phyloP scores from a whole-genome alignment of 164 flowering plant species.

The Magnolia kwangsiensis region DNA sequence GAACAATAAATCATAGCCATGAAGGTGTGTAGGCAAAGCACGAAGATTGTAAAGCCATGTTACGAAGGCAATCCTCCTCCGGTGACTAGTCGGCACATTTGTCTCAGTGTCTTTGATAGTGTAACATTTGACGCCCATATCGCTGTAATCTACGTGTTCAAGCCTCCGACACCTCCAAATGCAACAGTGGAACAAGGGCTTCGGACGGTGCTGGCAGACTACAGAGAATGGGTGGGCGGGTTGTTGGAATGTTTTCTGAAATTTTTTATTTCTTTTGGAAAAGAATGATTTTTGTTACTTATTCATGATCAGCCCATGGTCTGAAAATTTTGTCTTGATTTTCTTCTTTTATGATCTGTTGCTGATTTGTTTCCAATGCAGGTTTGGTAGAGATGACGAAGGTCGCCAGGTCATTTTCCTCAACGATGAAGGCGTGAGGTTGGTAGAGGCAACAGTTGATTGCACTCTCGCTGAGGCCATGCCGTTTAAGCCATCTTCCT shows the following conservation, averaged over 20 bases:
- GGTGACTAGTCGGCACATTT: not conserved
- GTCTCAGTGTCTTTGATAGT: constrained; percentile 29
- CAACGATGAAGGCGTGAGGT: constrained; percentile 15
- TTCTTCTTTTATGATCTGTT: too few species aligned
- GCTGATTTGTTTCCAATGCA: too few species aligned
- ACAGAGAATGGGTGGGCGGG: constrained; percentile 19
- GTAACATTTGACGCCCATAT: constrained; percentile 25
- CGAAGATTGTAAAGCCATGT: constrained; percentile 26
- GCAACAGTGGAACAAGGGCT: constrained; percentile 6
- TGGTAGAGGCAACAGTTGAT: constrained; percentile 10
- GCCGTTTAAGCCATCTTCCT: constrained; percentile 7
- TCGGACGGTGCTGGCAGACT: constrained; percentile 8
- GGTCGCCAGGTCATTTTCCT: not conserved
- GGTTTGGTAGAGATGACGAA: not conserved
- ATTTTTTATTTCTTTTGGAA: too few species aligned
- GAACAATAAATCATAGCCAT: not conserved
- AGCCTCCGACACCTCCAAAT: constrained; percentile 9
- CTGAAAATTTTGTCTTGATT: too few species aligned
- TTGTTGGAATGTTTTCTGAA: not conserved
- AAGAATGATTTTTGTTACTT: too few species aligned
- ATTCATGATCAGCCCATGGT: too few species aligned
- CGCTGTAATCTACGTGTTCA: constrained; percentile 18
- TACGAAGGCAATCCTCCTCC: constrained; percentile 19
- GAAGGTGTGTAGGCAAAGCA: constrained; percentile 10
- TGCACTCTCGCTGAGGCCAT: constrained; percentile 12